Evolutionary conservation across 2,329 filamentous ascomycete genomes (phyloP), one percentile per base, ranked within the genome.

Genomic region (Nigrospora osmanthi): DNA sequence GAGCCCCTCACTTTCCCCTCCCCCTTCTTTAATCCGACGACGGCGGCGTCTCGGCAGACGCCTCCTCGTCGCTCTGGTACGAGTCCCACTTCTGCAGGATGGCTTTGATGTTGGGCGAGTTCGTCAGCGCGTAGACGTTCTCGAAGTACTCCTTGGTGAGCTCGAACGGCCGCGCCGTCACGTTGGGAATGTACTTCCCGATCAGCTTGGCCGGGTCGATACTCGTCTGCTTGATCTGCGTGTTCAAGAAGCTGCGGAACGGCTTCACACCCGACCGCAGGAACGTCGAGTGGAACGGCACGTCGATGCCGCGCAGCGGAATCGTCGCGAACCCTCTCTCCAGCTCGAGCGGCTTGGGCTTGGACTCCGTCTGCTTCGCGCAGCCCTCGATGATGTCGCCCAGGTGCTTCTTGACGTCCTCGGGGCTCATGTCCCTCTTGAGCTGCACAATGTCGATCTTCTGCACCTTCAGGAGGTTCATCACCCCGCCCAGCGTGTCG

Each of bases 191-290:
- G 72, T 98, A 98, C 72, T 98, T 98, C 60, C 93, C 93, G 55
- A 98, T 79, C 60, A 98, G 72, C 77, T 97, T 97, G 65, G 87
- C 86, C 6, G 93, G 93, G 65, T 98, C 93, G 65, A 98, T 97
- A 44, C 87, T 94, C 19, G 90, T 96, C 81, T 95, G 95, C 78
- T 97, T 89, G 73, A 98, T 97, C 81, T 98, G 98, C 87, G 97
- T 98, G 58, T 97, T 84, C 63, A 98, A 69, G 81, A 98, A 98
- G 38, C 85, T 91, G 54, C 93, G 81, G 89, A 98, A 98, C 39
- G 94, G 93, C 78, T 98, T 98, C 67, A 98, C 93, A 58, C 93
- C 94, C 35, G 89, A 95, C 45, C 94, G 87, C 70, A 98, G 72
- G 78, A 98, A 98, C 15, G 93, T 98, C 57, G 87, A 93, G 78